Conservation (phyloP, 2,329 filamentous ascomycete genomes). For the Neurospora sp. region DNA sequence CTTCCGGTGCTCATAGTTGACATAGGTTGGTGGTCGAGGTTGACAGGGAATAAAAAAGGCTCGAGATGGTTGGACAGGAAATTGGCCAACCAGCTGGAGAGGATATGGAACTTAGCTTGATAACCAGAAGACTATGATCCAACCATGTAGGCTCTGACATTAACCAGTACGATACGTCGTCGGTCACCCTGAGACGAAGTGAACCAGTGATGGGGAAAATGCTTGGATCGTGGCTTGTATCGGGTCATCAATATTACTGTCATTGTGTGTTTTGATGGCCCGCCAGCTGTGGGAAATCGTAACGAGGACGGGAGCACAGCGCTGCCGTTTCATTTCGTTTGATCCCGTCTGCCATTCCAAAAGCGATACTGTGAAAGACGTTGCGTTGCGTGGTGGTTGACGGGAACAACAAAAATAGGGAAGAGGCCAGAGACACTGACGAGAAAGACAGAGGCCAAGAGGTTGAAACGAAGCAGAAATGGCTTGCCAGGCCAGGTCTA, state of each 20-base stretch:
- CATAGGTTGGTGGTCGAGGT: not conserved
- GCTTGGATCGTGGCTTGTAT: not conserved
- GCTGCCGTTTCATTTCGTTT: not conserved
- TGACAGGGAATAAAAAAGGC: not conserved
- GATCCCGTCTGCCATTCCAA: not conserved
- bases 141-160: too few relatives aligned
- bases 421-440: not conserved
- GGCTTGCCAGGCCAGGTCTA: not conserved
- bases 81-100: not conserved
- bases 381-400: not conserved
- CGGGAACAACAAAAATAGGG: not conserved
- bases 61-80: not conserved
- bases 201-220: not conserved
- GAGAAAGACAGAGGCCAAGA: not conserved
- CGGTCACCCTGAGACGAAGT: too few relatives aligned
- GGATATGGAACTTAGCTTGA: not conserved
- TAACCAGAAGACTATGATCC: not conserved
- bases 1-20: not conserved
- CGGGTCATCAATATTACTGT: not conserved
- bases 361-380: not conserved
- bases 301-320: not conserved
- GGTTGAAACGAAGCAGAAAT: not conserved
- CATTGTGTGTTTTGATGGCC: not conserved
- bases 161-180: too few relatives aligned
- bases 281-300: not conserved